A percentile compares a stretch with the other conserved stretches of the same genome.
These are phyloP conservation scores for Diutina neorugosa DNA, from an alignment of 1,139 yeast species.

Conservation along the genomic window DNA sequence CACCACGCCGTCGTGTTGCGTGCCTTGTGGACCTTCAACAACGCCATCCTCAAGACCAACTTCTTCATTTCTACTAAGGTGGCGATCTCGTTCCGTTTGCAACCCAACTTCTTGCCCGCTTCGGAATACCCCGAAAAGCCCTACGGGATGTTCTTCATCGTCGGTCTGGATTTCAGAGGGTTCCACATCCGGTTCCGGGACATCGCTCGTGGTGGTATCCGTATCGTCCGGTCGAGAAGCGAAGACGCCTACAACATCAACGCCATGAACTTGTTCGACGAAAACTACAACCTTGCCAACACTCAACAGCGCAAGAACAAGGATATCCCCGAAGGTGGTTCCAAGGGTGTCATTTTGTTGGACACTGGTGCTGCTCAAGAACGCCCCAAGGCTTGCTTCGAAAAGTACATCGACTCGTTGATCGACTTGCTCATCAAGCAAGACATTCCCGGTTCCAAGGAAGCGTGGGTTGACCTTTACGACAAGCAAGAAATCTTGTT, in stretches of 20 bases:
- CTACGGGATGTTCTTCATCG: conserved; percentile 89
- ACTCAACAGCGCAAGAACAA: conserved; percentile 96
- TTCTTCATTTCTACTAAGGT: conserved; percentile 91
- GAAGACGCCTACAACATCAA: conserved; percentile 79
- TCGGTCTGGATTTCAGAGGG: conserved; percentile 94
- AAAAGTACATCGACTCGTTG: conserved; percentile 84
- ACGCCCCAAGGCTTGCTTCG: conserved; percentile 76
- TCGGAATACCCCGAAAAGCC: conserved; percentile 88
- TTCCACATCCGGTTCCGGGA: conserved; percentile 96
- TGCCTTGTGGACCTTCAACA: conserved; percentile 76
- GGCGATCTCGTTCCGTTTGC: conserved; percentile 84
- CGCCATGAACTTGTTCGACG: conserved; percentile 85
- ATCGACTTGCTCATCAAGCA: conserved; percentile 67
- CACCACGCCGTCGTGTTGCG: conserved; percentile 70
- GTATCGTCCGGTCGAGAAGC: conserved; percentile 84
- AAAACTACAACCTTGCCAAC: conserved; percentile 88
- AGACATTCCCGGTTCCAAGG: conserved; percentile 67
- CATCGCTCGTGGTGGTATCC: conserved; percentile 96
- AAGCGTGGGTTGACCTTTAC: conserved; percentile 74
- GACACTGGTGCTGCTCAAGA: conserved; percentile 75
- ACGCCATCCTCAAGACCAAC: conserved; percentile 83
- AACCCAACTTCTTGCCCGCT: conserved; percentile 74
- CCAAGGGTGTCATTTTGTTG: conserved; percentile 89
- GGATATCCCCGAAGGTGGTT: conserved; percentile 98
- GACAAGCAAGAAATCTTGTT: conserved; percentile 80